Conservation (phyloP, 1,139 yeast genomes). For the Suhomyces maxii region DNA sequence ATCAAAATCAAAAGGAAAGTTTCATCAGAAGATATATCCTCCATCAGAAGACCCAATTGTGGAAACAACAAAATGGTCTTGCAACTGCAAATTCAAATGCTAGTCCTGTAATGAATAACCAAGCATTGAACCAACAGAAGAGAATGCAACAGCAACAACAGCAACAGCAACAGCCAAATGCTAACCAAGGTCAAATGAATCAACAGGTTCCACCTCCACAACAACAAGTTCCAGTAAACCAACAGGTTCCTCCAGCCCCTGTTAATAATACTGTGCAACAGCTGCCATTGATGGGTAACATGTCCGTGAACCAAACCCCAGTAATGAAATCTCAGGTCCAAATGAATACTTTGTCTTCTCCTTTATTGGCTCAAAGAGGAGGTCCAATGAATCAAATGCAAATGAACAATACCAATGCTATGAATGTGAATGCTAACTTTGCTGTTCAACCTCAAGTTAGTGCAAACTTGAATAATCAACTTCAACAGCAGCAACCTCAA, state of each 20-base stretch:
- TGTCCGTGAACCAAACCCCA: constrained; percentile 17
- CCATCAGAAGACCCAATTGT: constrained; percentile 42
- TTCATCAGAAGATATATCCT: constrained; percentile 42
- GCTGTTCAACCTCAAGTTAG: not conserved
- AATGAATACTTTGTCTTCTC: constrained; percentile 21
- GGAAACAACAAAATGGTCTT: constrained; percentile 40
- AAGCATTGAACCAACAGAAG: constrained; percentile 5
- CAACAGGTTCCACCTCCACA: constrained; percentile 10
- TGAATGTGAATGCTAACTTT: constrained; percentile 7
- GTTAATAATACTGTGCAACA: constrained; percentile 12
- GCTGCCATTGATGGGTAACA: constrained; percentile 26
- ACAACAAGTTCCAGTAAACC: constrained; percentile 13
- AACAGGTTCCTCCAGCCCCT: constrained; percentile 7
- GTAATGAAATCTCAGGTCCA: constrained; percentile 23
- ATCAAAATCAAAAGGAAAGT: constrained; percentile 38
- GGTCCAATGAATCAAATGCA: constrained; percentile 10
- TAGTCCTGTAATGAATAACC: constrained; percentile 8
- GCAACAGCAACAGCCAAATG: constrained; percentile 6
- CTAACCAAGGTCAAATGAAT: constrained; percentile 8
- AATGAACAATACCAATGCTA: constrained; percentile 12
- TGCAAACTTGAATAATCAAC: not conserved
- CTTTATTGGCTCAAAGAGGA: constrained; percentile 24
- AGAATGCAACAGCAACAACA: constrained; percentile 9
- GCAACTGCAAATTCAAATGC: constrained; percentile 11
- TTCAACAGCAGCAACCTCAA: not conserved